Base-by-base conservation (phyloP, 1,284 basidiomycete species). In the Moniliophthora roreri region DNA sequence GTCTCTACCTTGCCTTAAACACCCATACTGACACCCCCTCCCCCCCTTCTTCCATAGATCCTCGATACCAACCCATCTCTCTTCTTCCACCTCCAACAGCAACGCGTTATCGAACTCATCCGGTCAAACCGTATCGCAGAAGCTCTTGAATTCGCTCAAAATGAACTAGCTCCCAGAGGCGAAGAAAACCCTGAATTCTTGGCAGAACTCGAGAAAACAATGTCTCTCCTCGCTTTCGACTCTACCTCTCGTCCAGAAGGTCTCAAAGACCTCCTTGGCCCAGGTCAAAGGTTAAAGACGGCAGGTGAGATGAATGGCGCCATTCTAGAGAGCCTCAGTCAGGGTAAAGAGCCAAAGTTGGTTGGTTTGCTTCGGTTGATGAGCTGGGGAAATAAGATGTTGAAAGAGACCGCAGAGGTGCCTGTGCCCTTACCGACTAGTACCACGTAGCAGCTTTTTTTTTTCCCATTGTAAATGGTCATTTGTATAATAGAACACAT, bases 131-230 rank as follows among this genome's bases (percentile, higher is more conserved):
- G 82, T 28, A 83, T 95, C 53, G 72, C 79, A 9, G 88, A 93
- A 48, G 96, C 96, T 0, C 73, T 99, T 35, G 73, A 84, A 53
- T 98, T 99, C 72, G 96, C 96, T 0, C 92, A 97, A 58, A 82
- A 87, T 48, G 94, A 98, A 67, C 81, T 99, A 3, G 96, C 96
- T 1, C 95, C 94, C 10, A 85, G 95, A 7, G 96, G 94, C 1
- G 93, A 98, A 63, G 93, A 98, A 75, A 91, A 89, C 54, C 95
- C 95, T 0, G 91, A 97, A 64, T 97, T 97, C 68, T 77, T 99
- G 21, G 75, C 84, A 13, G 95, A 98, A 65, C 76, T 99, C 34
- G 96, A 99, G 71, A 81, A 88, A 47, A 97, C 95, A 16, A 98
- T 99, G 95, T 92, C 94, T 20, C 72, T 99, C 41, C 76, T 99